These are phyloP conservation scores for Saccharomycopsis malanga DNA, from an alignment of 805 yeast species.

Conservation along the genomic window DNA sequence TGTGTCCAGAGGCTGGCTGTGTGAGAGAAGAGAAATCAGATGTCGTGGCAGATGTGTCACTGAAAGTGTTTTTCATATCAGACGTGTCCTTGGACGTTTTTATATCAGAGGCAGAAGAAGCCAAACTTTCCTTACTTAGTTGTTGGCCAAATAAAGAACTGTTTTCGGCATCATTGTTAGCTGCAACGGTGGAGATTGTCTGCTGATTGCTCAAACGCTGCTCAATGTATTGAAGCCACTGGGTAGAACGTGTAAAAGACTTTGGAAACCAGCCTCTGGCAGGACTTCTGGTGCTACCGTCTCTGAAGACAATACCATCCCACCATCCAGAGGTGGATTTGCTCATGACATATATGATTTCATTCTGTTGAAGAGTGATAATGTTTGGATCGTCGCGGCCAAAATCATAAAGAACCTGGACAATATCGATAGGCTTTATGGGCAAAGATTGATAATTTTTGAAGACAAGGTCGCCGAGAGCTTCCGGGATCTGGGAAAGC, in stretches of 20 bases:
- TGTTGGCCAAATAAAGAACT: background rate
- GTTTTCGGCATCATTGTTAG: background rate
- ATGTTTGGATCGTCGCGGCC: conserved; percentile 35
- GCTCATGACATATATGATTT: conserved; percentile 59
- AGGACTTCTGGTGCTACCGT: conserved; percentile 33
- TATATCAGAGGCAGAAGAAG: background rate
- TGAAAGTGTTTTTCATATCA: background rate
- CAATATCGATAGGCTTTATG: conserved; percentile 44
- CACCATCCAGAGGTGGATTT: conserved; percentile 74
- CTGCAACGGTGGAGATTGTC: background rate
- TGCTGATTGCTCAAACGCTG: background rate
- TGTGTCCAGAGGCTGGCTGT: background rate
- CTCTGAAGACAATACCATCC: conserved; percentile 56
- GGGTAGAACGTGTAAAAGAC: conserved; percentile 29
- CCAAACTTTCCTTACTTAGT: background rate
- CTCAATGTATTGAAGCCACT: background rate
- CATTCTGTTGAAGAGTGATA: conserved; percentile 54
- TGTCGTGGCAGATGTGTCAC: background rate
- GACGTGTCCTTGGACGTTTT: background rate
- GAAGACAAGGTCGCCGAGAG: background rate
- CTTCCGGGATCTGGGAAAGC: background rate
- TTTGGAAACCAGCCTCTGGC: conserved; percentile 84
- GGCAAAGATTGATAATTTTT: conserved; percentile 10
- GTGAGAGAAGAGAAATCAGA: background rate
- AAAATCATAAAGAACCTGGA: conserved; percentile 50